Evolutionary conservation across 257 asterid species (phyloP), one percentile per base, ranked within the genome.

Genomic region (Buddleja alternifolia): DNA sequence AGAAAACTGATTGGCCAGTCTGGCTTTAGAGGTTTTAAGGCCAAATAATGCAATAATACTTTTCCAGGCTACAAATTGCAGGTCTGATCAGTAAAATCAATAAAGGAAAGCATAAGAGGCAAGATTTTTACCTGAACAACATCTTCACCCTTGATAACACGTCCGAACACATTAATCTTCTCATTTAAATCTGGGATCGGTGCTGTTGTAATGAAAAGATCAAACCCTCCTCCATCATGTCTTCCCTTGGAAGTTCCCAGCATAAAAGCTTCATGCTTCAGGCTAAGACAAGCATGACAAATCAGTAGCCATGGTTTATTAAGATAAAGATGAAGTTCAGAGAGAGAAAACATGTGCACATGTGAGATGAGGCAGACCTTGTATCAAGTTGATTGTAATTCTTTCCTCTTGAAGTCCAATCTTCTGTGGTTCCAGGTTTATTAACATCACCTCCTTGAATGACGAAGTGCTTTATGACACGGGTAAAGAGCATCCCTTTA

Each of bases 231-330:
- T 41, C 73, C 84, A 48, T 78, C 88, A 48, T 75, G 83, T 74
- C 77, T 93, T 36, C 80, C 77, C 87, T 88, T 90, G 64, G 95
- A 87, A 64, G 96, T 90, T 55, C 98, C 98, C 77, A 93, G 86
- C 97, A 93, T 90, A 84, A 93, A 93, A 10, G 98, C 98, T 78
- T 93, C 98, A 76, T 93, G 98, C 88, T 93, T 93, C 84, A 85
- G 52, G 80, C 90, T 85, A 70, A 16, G 53, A 69, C 64, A 67
- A 53, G 60, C 56, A 57, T 32, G 24, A 63, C 21, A 17, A 40
- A 4, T 51, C 42, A 68, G 55, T 40, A 54, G 21, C 21, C 46
- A 10, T 53, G n/a, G 53, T 60, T 60, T 37, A 46, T 52, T 29
- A 37, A 63, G 65, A 67, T 8, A 17, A 19, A 4, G 24, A 1